Evolutionary conservation across 148 eudicot species (phyloP), one percentile per base, ranked within the genome.

Genomic region (Chenopodium berlandieri): DNA sequence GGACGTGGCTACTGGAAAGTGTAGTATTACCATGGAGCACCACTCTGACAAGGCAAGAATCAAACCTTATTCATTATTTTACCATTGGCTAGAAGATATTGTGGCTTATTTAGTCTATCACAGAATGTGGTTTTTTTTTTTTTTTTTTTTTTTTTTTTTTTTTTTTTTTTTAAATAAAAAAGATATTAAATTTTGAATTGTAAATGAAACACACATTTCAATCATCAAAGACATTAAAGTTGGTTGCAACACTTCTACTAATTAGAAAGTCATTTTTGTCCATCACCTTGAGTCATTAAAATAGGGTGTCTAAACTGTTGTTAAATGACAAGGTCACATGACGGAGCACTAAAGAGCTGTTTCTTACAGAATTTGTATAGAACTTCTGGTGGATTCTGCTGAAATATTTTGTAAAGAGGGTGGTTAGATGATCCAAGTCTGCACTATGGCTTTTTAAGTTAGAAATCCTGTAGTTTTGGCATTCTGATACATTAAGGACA

Each of bases 21-120:
- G 99, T 80, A 87, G 86, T 75, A 74, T 89, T 63, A 96, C 99
- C 87, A 88, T 94, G 97, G 94, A 88, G n/a, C 91, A 94, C 83
- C 99, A 96, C 83, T 89, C 97, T 30, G 94, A 96, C 85, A 96
- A 94, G 97, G 99, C 83, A 88, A 84, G 89, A 54, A 27, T 60
- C 64, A 22, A 78, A 64, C 40, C 64, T 73, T 71, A 10, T 17
- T 77, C 48, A 46, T 80, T 54, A 32, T 71, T 54, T 40, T 70
- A 32, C 32, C 30, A 31, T 65, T 78, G 27, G 34, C 17, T 56
- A 40, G 68, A 34, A 1, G 32, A 75, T 75, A 75, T 83, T 75
- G 68, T 71, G 3, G 23, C 52, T 74, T 20, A 67, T 25, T 7
- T 47, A 23, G 6, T 56, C 4, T 46, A n/a, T 47, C 58, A 4